phyloP scores from a whole-genome alignment of 495 filamentous ascomycete species.

The Aspergillus sclerotiicarbonarius region DNA sequence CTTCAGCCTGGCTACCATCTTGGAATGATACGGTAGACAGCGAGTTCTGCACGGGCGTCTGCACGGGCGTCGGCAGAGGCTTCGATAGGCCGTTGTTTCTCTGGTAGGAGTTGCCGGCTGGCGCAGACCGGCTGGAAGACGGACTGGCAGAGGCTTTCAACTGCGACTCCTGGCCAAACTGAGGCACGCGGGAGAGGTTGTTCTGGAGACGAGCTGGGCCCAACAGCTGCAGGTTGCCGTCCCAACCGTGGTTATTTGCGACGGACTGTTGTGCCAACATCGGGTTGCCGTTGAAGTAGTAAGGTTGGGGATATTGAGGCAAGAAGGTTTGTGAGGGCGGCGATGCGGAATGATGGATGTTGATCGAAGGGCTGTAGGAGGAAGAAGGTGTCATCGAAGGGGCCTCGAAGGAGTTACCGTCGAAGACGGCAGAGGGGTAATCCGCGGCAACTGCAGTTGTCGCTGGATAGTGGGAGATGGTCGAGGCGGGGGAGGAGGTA shows the following conservation, averaged over 20 bases:
- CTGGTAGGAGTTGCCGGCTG: conserved; percentile 31
- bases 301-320: conserved; percentile 24
- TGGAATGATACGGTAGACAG: conserved; percentile 39
- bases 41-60: conserved; percentile 45
- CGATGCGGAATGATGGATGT: conserved; percentile 35
- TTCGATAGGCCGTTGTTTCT: conserved; percentile 38
- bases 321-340: conserved; percentile 24
- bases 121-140: conserved; percentile 33
- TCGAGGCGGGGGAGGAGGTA: conserved; percentile 42
- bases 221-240: conserved; percentile 41
- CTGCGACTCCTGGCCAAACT: conserved; percentile 26
- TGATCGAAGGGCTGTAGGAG: conserved; percentile 45
- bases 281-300: conserved; percentile 34
- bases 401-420: conserved; percentile 40
- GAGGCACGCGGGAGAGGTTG: conserved; percentile 17
- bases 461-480: conserved; percentile 32
- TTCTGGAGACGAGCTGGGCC: conserved; percentile 39
- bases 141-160: conserved; percentile 36
- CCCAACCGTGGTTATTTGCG: conserved; percentile 41
- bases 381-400: conserved; percentile 48
- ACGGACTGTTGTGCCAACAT: conserved; percentile 47
- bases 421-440: conserved; percentile 26
- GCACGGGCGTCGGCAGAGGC: conserved; percentile 47
- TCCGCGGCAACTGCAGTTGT: conserved; percentile 25
- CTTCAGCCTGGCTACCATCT: conserved; percentile 42